Evolutionary conservation across 441 rosid species (phyloP), one percentile per base, ranked within the genome.

Genomic region (Erodium moschatum): DNA sequence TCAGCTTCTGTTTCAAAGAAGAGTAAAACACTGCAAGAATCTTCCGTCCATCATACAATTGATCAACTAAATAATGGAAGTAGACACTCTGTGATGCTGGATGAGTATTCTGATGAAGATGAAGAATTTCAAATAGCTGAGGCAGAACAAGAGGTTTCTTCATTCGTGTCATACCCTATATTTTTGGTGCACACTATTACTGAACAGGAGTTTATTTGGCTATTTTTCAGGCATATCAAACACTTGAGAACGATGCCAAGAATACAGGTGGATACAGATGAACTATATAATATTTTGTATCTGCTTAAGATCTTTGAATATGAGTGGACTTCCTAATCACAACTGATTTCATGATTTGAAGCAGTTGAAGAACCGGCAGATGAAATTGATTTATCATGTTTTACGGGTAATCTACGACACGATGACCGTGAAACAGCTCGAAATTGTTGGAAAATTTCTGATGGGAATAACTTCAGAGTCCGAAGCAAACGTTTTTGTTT

Each of bases 81-180:
- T 77, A 85, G 93, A 78, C 82, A 87, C 83, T 95, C 97, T 67
- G 78, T 74, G 65, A 75, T 84, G 81, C 74, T 89, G 85, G 98
- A 95, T 81, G 98, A 92, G 79, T 86, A 83, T 74, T 89, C 98
- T 18, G 98, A 95, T 42, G 97, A 95, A 64, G 99, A 95, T 76
- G 99, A 95, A 70, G 99, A 95, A 76, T 89, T 81, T 78, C 98
- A 86, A 79, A 77, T 88, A 70, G 85, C 97, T 64, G 98, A 90
- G 70, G 83, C 90, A 67, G 97, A 92, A 70, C 93, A 85, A 77
- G 97, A 91, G 92, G 99, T 95, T 74, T 33, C 75, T 44, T 63
- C 15, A 67, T 62, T 29, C 56, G 31, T 65, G 52, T 77, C 72
- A 44, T n/a, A 64, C 31, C 44, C 40, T 72, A 63, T 19, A n/a